Conservation (phyloP, 2,329 filamentous ascomycete genomes). For the Exserohilum turcica region DNA sequence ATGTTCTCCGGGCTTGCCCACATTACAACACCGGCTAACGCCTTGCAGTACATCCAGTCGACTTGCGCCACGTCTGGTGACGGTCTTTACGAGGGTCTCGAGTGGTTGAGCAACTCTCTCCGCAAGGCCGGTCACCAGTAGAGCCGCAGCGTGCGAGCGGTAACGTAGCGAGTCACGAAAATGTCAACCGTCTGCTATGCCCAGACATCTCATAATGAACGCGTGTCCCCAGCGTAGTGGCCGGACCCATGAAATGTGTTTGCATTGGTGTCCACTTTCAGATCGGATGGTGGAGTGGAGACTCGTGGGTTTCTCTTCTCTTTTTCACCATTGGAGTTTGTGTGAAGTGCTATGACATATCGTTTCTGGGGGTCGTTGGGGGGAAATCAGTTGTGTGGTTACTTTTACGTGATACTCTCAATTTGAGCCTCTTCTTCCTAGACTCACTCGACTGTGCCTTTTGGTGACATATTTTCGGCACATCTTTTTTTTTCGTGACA, state of each 20-base stretch:
- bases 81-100: slow-evolving; percentile 98
- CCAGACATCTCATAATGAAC: slow-evolving; percentile 33
- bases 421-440: slow-evolving; percentile 47
- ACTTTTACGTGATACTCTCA: slow-evolving; percentile 45
- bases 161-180: slow-evolving; percentile 32
- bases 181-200: slow-evolving; percentile 38
- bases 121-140: slow-evolving; percentile 60
- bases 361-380: slow-evolving; percentile 43
- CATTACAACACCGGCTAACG: slow-evolving; percentile 25
- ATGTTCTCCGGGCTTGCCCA: slow-evolving; percentile 54
- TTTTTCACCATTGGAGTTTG: slow-evolving; percentile 46
- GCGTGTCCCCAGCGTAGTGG: slow-evolving; percentile 17
- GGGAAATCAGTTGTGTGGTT: slow-evolving; percentile 45
- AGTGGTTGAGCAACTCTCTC: slow-evolving; percentile 61
- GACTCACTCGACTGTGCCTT: slow-evolving; percentile 19
- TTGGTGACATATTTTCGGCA: background rate
- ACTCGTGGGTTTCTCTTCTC: slow-evolving; percentile 27
- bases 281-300: slow-evolving; percentile 46
- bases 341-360: slow-evolving; percentile 43
- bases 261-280: slow-evolving; percentile 41
- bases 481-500: no score
- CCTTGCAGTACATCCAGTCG: slow-evolving; percentile 88
- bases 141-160: slow-evolving; percentile 18
- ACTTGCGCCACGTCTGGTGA: slow-evolving; percentile 99
- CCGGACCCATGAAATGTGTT: slow-evolving; percentile 37